These are phyloP conservation scores for Suillus placidus DNA, from an alignment of 768 basidiomycete genomes.

Conservation along the genomic window DNA sequence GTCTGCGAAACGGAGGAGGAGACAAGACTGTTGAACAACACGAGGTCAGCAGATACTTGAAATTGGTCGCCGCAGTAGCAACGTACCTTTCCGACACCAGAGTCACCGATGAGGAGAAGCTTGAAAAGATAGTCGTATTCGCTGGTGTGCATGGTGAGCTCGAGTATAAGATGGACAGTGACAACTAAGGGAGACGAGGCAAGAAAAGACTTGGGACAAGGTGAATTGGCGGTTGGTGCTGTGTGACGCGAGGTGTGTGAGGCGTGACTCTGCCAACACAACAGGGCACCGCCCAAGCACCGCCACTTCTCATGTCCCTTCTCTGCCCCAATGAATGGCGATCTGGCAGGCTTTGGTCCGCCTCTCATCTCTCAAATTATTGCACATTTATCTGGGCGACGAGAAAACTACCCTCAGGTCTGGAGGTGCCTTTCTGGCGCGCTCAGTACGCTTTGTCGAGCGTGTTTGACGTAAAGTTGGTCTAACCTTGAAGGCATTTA, in stretches of 20 bases:
- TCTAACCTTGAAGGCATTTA: not conserved
- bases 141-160: conserved; percentile 77
- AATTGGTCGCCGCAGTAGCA: conserved; percentile 18
- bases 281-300: conserved; percentile 28
- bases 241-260: conserved; percentile 36
- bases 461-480: not conserved
- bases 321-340: conserved; percentile 4
- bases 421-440: too few relatives aligned
- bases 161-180: conserved; percentile 22
- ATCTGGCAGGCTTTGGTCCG: not conserved
- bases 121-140: conserved; percentile 97
- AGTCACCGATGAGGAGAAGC: conserved; percentile 92
- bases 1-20: conserved; percentile 91
- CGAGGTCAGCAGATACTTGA: conserved; percentile 25
- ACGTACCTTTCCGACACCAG: conserved; percentile 90
- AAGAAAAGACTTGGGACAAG: conserved; percentile 41
- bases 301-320: conserved; percentile 5
- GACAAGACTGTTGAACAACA: conserved; percentile 71
- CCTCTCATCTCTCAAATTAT: not conserved
- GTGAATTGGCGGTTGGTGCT: conserved; percentile 35
- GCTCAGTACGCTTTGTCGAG: not conserved
- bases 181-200: conserved; percentile 32
- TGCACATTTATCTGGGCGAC: conserved; percentile 1
- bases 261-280: conserved; percentile 32
- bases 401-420: not conserved